phyloP scores from a whole-genome alignment of 805 yeast species.

The Yamadazyma philogaea region DNA sequence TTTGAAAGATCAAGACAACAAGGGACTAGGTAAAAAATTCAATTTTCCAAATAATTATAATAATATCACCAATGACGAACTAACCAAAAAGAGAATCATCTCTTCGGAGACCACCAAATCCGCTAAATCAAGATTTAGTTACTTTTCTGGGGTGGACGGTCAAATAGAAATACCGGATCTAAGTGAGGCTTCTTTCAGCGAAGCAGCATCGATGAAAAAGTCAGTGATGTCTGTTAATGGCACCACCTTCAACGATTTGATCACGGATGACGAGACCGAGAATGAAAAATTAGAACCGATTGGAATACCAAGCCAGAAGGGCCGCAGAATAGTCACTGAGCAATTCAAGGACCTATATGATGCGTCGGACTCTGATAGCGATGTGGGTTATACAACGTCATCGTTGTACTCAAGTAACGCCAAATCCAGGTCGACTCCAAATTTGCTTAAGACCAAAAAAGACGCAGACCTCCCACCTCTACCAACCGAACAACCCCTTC shows the following conservation, averaged over 20 bases:
- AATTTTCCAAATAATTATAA: conserved; percentile 34
- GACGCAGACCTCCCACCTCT: conserved; percentile 14
- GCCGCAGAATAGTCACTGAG: conserved; percentile 24
- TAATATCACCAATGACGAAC: conserved; percentile 33
- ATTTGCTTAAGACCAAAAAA: conserved; percentile 13
- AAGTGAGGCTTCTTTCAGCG: conserved; percentile 20
- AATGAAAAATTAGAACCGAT: conserved; percentile 28
- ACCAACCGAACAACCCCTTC: conserved; percentile 8
- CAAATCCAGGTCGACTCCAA: conserved; percentile 22
- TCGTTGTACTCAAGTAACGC: conserved; percentile 16
- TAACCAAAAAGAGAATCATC: conserved; percentile 15
- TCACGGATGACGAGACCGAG: conserved; percentile 21
- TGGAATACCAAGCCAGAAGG: conserved; percentile 34
- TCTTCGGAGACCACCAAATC: conserved; percentile 15
- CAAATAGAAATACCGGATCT: conserved; percentile 44
- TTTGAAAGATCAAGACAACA: conserved; percentile 22
- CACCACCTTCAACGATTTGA: conserved; percentile 25
- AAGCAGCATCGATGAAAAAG: conserved; percentile 12
- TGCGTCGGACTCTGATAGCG: conserved; percentile 31
- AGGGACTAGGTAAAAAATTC: conserved; percentile 35
- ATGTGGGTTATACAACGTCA: conserved; percentile 23
- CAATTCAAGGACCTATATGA: conserved; percentile 23
- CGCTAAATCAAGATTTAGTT: conserved; percentile 17
- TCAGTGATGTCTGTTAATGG: conserved; percentile 17
- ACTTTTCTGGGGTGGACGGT: conserved; percentile 21